Conservation (phyloP, 495 filamentous ascomycete genomes). For the Delitschia confertaspora region DNA sequence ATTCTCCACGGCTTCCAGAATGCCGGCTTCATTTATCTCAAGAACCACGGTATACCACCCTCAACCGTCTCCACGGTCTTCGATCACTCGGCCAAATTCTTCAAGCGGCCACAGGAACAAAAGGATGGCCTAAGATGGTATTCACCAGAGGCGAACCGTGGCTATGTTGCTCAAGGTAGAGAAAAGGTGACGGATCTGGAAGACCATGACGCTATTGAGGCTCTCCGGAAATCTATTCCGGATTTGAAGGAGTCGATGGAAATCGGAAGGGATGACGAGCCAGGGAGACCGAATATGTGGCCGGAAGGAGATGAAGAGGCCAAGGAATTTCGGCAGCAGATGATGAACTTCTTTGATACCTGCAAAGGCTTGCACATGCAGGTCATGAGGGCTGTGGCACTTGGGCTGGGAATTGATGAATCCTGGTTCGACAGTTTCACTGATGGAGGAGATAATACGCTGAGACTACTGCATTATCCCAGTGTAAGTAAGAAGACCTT, state of each 20-base stretch:
- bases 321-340: constrained; percentile 56
- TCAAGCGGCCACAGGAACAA: constrained; percentile 55
- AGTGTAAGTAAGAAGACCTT: constrained; percentile 60
- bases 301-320: constrained; percentile 58
- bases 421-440: constrained; percentile 71
- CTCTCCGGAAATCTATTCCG: constrained; percentile 49
- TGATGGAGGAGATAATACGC: constrained; percentile 68
- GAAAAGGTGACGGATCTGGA: constrained; percentile 64
- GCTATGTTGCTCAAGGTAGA: constrained; percentile 65
- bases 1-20: constrained; percentile 73
- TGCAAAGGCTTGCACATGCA: constrained; percentile 69
- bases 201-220: constrained; percentile 49
- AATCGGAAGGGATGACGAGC: constrained; percentile 67
- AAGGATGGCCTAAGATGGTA: constrained; percentile 50
- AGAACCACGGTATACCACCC: constrained; percentile 61
- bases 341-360: constrained; percentile 61
- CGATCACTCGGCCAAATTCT: constrained; percentile 64
- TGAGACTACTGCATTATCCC: constrained; percentile 87
- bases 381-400: constrained; percentile 81
- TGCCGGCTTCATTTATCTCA: constrained; percentile 87
- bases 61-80: constrained; percentile 49
- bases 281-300: constrained; percentile 69
- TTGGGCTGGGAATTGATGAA: constrained; percentile 67
- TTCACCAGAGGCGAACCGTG: constrained; percentile 38
- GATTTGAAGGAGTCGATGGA: constrained; percentile 83